phyloP scores from a whole-genome alignment of 192 early-diverging fungal species.

The Kickxella alabastrina region DNA sequence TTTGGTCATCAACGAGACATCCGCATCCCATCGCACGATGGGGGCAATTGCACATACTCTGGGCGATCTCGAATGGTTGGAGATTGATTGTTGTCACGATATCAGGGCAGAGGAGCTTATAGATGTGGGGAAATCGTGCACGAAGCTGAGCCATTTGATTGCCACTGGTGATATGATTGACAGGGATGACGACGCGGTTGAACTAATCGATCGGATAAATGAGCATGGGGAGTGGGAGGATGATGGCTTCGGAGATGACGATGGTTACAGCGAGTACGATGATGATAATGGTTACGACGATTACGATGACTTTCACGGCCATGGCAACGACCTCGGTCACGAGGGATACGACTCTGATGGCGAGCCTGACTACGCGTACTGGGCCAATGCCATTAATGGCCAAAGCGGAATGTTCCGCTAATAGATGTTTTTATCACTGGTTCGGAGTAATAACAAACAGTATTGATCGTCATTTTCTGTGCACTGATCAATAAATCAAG shows the following conservation, averaged over 20 bases:
- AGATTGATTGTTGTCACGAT: background rate
- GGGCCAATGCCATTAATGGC: too few species aligned
- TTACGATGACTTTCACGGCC: too few species aligned
- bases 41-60: background rate
- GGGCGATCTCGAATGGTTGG: background rate
- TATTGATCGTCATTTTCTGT: background rate
- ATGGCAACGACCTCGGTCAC: too few species aligned
- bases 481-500: background rate
- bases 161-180: background rate
- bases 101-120: background rate
- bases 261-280: too few species aligned
- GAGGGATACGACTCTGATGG: too few species aligned
- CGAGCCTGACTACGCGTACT: too few species aligned
- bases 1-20: constrained; percentile 6
- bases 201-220: background rate
- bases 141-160: background rate
- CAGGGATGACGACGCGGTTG: background rate
- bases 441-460: background rate
- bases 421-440: background rate
- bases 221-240: background rate
- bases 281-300: too few species aligned
- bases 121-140: background rate
- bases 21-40: background rate
- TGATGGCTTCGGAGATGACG: background rate
- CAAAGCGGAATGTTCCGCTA: too few species aligned